phyloP scores from a whole-genome alignment of 1,139 yeast genomes.

The Suhomyces anneliseae region DNA sequence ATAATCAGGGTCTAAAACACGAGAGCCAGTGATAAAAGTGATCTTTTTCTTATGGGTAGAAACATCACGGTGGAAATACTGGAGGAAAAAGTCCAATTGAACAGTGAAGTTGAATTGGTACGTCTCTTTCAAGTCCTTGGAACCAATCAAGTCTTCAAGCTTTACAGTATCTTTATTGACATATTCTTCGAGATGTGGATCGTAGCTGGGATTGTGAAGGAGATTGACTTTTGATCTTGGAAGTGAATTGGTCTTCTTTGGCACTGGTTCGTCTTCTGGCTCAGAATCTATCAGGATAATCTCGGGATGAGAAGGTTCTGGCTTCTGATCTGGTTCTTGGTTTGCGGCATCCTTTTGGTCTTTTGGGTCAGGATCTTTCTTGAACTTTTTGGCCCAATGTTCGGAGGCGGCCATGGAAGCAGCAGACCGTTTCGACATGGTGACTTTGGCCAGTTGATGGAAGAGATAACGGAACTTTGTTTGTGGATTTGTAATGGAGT shows the following conservation, averaged over 20 bases:
- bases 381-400: slow-evolving; percentile 21
- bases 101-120: slow-evolving; percentile 53
- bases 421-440: slow-evolving; percentile 18
- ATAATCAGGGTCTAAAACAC: slow-evolving; percentile 17
- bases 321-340: background rate
- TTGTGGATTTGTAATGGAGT: too few species aligned
- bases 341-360: background rate
- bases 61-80: slow-evolving; percentile 32
- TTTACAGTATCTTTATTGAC: slow-evolving; percentile 29
- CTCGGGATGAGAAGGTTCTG: background rate
- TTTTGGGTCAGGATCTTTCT: slow-evolving; percentile 5
- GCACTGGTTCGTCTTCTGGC: background rate
- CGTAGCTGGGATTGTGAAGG: slow-evolving; percentile 28
- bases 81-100: slow-evolving; percentile 40
- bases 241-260: background rate
- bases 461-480: too few species aligned
- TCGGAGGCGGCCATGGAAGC: slow-evolving; percentile 27
- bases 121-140: slow-evolving; percentile 30
- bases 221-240: slow-evolving; percentile 25
- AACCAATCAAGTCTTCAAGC: slow-evolving; percentile 17
- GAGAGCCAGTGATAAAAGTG: slow-evolving; percentile 35
- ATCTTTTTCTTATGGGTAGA: slow-evolving; percentile 20
- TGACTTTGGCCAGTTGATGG: too few species aligned
- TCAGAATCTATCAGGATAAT: slow-evolving; percentile 4
- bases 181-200: slow-evolving; percentile 6